Evolutionary conservation across 305 asterid genomes (phyloP), one percentile per base, ranked within the genome.

Genomic region (Fraxinus albicans): DNA sequence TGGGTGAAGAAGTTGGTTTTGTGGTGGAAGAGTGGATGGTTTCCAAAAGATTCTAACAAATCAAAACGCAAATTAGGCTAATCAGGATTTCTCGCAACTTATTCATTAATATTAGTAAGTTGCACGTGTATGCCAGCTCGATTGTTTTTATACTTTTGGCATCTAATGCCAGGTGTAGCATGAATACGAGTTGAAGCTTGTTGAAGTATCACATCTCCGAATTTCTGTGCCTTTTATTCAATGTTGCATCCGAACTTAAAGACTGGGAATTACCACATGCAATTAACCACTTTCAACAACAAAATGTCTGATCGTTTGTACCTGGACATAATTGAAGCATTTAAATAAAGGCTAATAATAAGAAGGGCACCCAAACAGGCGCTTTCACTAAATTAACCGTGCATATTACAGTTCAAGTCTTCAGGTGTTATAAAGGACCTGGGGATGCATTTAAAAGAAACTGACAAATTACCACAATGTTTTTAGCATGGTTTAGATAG

Each of bases 401-500:
- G 65, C 25, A 17, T 53, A 53, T 17, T 63, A 23, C 34, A 6
- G 36, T 10, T 69, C 21, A 69, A 69, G 38, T 1, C 75, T 69
- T 69, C 81, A 77, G 50, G 79, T 67, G 60, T 35, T 40, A 35
- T 7, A 55, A 77, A 82, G 50, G 69, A 25, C 35, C 72, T 9
- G 33, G n/a, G 38, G 67, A 60, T 12, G 80, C 35, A 82, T 81
- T 44, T 72, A 83, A 42, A 53, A 76, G 75, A 82, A 79, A 60
- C 77, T 15, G 73, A 70, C 27, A 81, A 70, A 38, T 83, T 89
- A 96, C 99, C 98, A 85, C 87, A 88, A 96, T 91, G 86, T 83
- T 85, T 85, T 88, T 90, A 80, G 98, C 89, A 83, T 96, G 99
- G 89, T 85, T 91, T 77, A 93, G 83, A 89, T 96, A 96, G 87